These are phyloP conservation scores for Rutstroemia sp. DNA, from an alignment of 2,329 filamentous ascomycete genomes.

Conservation along the genomic window DNA sequence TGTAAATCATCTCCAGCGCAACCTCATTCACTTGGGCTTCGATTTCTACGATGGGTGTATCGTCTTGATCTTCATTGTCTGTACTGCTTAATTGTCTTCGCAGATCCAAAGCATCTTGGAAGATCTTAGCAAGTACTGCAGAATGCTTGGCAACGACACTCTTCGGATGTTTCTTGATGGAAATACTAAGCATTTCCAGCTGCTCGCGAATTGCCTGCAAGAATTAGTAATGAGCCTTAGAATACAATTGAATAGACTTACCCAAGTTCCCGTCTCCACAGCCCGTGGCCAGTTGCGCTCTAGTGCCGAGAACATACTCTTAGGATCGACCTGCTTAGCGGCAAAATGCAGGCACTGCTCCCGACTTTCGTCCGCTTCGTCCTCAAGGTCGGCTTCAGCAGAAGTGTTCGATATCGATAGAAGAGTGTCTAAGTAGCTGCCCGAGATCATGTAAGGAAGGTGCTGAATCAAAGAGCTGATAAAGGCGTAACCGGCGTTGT, in stretches of 20 bases:
- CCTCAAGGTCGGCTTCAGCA: slow-evolving; percentile 52
- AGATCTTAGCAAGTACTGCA: slow-evolving; percentile 56
- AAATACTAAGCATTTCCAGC: slow-evolving; percentile 59
- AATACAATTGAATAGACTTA: slow-evolving; percentile 34
- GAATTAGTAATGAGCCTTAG: slow-evolving; percentile 15
- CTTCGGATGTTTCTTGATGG: slow-evolving; percentile 74
- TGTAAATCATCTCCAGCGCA: slow-evolving; percentile 86
- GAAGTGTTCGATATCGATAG: slow-evolving; percentile 67
- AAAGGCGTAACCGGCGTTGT: slow-evolving; percentile 77
- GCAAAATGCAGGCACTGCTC: slow-evolving; percentile 64
- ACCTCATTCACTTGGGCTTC: slow-evolving; percentile 62
- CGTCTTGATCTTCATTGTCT: slow-evolving; percentile 34
- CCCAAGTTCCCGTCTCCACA: slow-evolving; percentile 51
- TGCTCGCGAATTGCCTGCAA: slow-evolving; percentile 58
- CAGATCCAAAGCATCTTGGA: slow-evolving; percentile 56
- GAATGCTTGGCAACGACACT: slow-evolving; percentile 70
- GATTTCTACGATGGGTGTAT: slow-evolving; percentile 47
- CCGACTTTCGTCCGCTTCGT: slow-evolving; percentile 57
- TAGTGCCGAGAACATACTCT: slow-evolving; percentile 66
- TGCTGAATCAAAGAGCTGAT: slow-evolving; percentile 73
- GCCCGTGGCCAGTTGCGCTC: slow-evolving; percentile 65
- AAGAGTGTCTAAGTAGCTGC: slow-evolving; percentile 63
- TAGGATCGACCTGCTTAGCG: slow-evolving; percentile 70
- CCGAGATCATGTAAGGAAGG: slow-evolving; percentile 83
- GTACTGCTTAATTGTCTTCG: slow-evolving; percentile 47